A percentile compares a stretch with the other conserved stretches of the same genome.
Conservation (phyloP, 148 eudicot species). For the Drosera capensis region DNA sequence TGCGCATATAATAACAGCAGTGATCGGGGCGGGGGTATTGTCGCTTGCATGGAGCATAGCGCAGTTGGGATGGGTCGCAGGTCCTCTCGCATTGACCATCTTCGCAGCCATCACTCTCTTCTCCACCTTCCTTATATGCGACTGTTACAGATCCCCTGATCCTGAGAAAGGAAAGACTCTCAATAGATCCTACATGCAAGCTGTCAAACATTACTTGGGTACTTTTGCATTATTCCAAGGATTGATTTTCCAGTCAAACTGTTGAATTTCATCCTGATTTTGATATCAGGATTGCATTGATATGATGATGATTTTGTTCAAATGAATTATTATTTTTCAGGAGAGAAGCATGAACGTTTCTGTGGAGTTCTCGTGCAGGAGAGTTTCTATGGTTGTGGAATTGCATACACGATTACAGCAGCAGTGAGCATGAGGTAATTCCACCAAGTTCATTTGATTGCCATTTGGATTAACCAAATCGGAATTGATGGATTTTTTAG, state of each 20-base stretch:
- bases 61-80: not conserved
- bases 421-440: slow-evolving; percentile 15
- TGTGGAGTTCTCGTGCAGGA: slow-evolving; percentile 11
- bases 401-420: slow-evolving; percentile 16
- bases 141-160: not conserved
- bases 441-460: not conserved
- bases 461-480: no score
- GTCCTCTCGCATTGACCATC: not conserved
- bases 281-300: no score
- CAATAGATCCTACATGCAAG: not conserved
- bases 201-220: not conserved
- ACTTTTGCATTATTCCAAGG: no score
- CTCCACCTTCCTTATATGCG: not conserved
- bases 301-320: no score
- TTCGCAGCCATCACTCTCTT: not conserved
- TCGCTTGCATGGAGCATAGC: not conserved
- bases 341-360: slow-evolving; percentile 1
- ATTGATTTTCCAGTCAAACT: no score
- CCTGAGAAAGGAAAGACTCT: not conserved
- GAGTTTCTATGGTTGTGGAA: slow-evolving; percentile 8
- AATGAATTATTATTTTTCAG: no score
- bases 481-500: no score
- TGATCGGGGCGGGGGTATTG: not conserved
- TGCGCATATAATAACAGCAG: not conserved
- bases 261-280: no score